These are phyloP conservation scores for Eutrema salsugineum DNA, from an alignment of 441 rosid species.

Conservation along the genomic window DNA sequence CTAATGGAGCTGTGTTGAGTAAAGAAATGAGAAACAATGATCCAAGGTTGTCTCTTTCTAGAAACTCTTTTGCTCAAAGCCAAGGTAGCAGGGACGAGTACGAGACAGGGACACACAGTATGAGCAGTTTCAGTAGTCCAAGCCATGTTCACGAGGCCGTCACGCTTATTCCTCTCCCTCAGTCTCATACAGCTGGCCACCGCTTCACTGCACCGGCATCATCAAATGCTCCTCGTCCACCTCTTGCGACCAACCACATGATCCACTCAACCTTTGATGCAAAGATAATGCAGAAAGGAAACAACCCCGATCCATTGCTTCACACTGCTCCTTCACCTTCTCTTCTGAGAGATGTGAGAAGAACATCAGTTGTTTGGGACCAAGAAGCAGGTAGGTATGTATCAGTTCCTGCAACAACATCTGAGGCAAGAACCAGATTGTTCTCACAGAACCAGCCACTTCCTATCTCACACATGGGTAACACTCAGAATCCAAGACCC, in stretches of 20 bases:
- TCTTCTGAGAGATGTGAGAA: conserved; percentile 81
- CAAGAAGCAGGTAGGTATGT: conserved; percentile 92
- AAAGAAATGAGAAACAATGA: conserved; percentile 62
- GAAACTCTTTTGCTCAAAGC: conserved; percentile 76
- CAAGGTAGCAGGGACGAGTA: conserved; percentile 90
- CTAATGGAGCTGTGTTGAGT: conserved; percentile 38
- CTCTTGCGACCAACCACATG: conserved; percentile 38
- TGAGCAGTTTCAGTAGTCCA: conserved; percentile 94
- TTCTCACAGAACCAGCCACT: conserved; percentile 40
- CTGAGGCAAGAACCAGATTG: conserved; percentile 62
- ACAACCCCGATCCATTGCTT: conserved; percentile 52
- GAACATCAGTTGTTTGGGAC: conserved; percentile 91
- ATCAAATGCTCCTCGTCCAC: conserved; percentile 44
- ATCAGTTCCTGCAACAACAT: conserved; percentile 68
- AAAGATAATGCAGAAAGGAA: conserved; percentile 46
- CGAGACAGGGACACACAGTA: conserved; percentile 81
- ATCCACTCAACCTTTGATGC: conserved; percentile 60
- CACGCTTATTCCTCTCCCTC: conserved; percentile 88
- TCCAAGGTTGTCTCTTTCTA: conserved; percentile 42
- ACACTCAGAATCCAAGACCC: conserved; percentile 39
- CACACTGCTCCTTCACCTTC: conserved; percentile 71
- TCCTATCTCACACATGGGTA: conserved; percentile 17
- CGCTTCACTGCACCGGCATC: conserved; percentile 36
- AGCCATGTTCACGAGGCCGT: conserved; percentile 78
- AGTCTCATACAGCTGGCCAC: conserved; percentile 42